Base-by-base conservation (phyloP, 305 asterid species). In the Salvia sclarea region DNA sequence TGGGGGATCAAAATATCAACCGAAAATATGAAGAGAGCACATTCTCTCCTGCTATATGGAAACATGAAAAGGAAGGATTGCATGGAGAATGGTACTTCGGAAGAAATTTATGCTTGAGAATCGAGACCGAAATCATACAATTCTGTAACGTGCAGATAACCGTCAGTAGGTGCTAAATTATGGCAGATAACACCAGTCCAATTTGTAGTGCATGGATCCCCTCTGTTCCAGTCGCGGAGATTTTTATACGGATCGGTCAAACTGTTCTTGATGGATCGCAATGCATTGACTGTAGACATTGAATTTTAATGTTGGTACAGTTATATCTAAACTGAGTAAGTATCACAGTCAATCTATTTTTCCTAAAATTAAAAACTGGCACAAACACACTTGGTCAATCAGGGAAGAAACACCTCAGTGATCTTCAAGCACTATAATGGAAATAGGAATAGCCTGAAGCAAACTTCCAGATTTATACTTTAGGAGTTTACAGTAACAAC, bases 161-260 rank as follows among this genome's bases (percentile, higher is more conserved):
- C 82, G 72, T 90, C 95, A 33, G 50, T 61, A 50, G 79, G 67
- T 16, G 89, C 68, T 38, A 53, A 52, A 75, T 85, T 88, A 70
- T 80, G 74, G 87, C 98, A 92, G 58, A 85, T 61, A 65, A 85
- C 73, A 66, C 96, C 95, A 1, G 90, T 84, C 96, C 96, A 88
- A 56, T 73, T 78, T 64, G 90, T 77, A 71, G 63, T 72, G 67
- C 96, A 92, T 52, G 98, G 96, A 82, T 92, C 98, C 64, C 96
- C 92, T 16, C 73, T 64, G n/a, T 68, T 82, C 98, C 98, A 89
- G 77, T 69, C 75, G 45, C 61, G 56, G 59, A 92, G 90, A 72
- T 75, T 64, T 74, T 75, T 44, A 63, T 75, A 38, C 28, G 84
- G 88, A 81, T 88, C 96, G 28, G 41, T 66, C 84, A 92, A 80